Base-by-base conservation (phyloP, 352 stramenopile species). In the Pythium utonaiense region DNA sequence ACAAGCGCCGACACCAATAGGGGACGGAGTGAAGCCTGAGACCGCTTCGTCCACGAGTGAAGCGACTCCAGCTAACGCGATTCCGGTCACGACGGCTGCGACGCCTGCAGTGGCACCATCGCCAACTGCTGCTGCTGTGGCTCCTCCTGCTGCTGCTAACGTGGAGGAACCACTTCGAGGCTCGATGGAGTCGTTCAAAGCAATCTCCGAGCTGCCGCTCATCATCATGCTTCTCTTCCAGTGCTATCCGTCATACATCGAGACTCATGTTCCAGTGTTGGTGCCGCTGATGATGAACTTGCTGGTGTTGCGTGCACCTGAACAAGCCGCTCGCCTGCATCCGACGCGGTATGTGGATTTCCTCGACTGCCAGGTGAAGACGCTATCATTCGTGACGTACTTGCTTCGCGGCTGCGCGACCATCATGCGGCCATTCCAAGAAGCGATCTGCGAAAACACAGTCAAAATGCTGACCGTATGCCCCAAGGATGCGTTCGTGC, bases 141-240 rank as follows among this genome's bases (percentile, higher is more conserved):
- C 47, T 30, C 21, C 40, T 51, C 25, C 34, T 14, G 9, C 28
- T 55, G 40, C 54, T 21, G 36, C 38, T 8, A 24, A 33, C 12
- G 38, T 33, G 1, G 66, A 68, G 41, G 76, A 90, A n/a, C 69
- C 66, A 6, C 73, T 97, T 8, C 91, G 77, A 57, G 87, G 77
- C 62, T 91, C 84, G 62, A 76, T 93, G 60, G 88, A 97, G 64
- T 97, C 91, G 31, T 98, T 97, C 72, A 96, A 96, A 66, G 95
- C 98, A 17, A 88, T 99, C 42, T 97, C 91, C 6, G 97, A 99
- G 75, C 91, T 97, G 57, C 96, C 96, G n/a, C 73, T 98, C 41
- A 98, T 98, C 71, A 96, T 99, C 57, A 99, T 99, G 93, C 74
- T 99, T 47, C 86, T 99, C 36, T 99, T 99, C 61, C 96, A 99